Conservation (phyloP, 805 yeast genomes). For the Myxozyma neotropica region DNA sequence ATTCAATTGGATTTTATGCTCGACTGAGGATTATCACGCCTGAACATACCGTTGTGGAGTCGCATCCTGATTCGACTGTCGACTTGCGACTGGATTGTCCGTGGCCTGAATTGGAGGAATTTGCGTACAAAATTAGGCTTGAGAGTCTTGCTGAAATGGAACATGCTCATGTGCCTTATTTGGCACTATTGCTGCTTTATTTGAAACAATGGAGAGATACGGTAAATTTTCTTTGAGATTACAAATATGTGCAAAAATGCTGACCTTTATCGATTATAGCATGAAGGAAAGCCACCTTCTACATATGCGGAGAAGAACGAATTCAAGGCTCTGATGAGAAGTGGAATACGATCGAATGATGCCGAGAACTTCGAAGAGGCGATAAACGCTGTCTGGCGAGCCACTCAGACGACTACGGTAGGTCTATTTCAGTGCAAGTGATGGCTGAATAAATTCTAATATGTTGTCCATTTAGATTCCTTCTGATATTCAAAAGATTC, state of each 20-base stretch:
- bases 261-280: conserved; percentile 9
- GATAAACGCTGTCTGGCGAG: conserved; percentile 48
- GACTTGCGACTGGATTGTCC: conserved; percentile 70
- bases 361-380: conserved; percentile 60
- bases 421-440: background rate
- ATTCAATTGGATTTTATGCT: conserved; percentile 68
- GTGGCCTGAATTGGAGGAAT: conserved; percentile 67
- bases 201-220: conserved; percentile 47
- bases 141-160: conserved; percentile 47
- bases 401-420: conserved; percentile 45
- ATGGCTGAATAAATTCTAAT: background rate
- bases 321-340: conserved; percentile 45
- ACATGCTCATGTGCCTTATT: conserved; percentile 69
- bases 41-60: conserved; percentile 62
- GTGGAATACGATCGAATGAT: conserved; percentile 46
- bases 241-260: background rate
- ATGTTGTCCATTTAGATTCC: conserved; percentile 24
- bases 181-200: conserved; percentile 61
- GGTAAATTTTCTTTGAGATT: conserved; percentile 16
- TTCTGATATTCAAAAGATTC: conserved; percentile 19
- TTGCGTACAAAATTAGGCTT: conserved; percentile 56
- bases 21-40: conserved; percentile 53
- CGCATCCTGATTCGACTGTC: conserved; percentile 64
- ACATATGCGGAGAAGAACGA: conserved; percentile 47
- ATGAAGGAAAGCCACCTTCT: conserved; percentile 41